These are phyloP conservation scores for Cytospora piceae DNA, from an alignment of 2,329 filamentous ascomycete species.

Conservation along the genomic window DNA sequence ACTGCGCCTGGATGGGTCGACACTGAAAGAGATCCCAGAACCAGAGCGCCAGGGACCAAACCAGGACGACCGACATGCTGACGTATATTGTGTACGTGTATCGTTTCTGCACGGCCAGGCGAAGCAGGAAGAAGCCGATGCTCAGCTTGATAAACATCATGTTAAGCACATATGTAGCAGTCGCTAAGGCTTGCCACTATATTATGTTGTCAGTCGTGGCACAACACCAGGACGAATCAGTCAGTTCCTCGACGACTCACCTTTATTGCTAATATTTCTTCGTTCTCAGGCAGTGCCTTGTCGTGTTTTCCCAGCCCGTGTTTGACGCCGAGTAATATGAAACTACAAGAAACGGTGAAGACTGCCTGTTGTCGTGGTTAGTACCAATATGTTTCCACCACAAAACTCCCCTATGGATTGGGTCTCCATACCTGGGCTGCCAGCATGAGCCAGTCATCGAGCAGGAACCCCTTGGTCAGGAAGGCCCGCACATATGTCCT, in stretches of 20 bases:
- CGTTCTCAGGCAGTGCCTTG: conserved; percentile 43
- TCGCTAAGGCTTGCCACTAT: conserved; percentile 56
- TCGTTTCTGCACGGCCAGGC: conserved; percentile 48
- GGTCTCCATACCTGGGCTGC: conserved; percentile 47
- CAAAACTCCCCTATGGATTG: conserved; percentile 2
- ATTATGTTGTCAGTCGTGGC: conserved; percentile 5
- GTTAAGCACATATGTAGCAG: conserved; percentile 53
- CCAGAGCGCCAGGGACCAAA: conserved; percentile 53
- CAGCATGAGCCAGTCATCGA: conserved; percentile 60
- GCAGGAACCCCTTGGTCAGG: conserved; percentile 50
- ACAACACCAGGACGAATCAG: conserved; percentile 7
- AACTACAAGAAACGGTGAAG: conserved; percentile 52
- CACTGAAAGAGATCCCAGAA: conserved; percentile 59
- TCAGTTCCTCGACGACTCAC: conserved; percentile 35
- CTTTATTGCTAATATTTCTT: conserved; percentile 52
- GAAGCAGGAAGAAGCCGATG: conserved; percentile 56
- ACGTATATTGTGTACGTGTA: conserved; percentile 54
- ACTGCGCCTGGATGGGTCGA: conserved; percentile 53
- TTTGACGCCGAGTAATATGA: conserved; percentile 48
- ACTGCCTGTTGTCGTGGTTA: conserved; percentile 40
- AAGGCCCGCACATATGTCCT: conserved; percentile 49
- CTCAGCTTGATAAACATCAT: conserved; percentile 63
- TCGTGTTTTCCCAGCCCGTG: conserved; percentile 54
- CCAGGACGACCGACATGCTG: conserved; percentile 50
- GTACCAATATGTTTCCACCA: not conserved